Evolutionary conservation across 306 rosid genomes (phyloP), one percentile per base, ranked within the genome.

Genomic region (Lathyrus sativus): DNA sequence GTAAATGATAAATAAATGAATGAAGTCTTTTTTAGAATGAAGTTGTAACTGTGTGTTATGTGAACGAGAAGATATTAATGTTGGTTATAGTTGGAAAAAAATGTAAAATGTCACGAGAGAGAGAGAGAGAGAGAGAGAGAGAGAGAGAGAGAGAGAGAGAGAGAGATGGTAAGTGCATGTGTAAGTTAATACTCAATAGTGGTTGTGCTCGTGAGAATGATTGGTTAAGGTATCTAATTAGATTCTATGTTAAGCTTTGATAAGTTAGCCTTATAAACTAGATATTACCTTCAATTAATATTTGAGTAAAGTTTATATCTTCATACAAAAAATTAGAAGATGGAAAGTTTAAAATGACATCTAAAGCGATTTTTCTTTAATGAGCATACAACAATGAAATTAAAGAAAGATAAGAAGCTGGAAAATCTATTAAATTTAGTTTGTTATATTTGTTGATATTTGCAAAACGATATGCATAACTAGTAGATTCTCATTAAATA

Each of bases 91-190:
- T 53, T 29, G 7, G 12, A 22, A 4, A 53, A 53, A 53, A 4
- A 19, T 53, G 62, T 53, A 17, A 57, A 62, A 44, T 65, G 67
- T 9, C 29, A 10, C 1, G 17, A 24, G 62, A n/a, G 39, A 57
- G 35, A 12, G 14, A 51, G 55, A 7, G 6, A 4, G 45, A 7
- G 59, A 19, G 10, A 50, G 28, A 26, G 28, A 26, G 57, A 9
- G 11, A 18, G 12, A 4, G 12, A 49, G 50, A 9, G 13, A 7
- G 46, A 11, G 71, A 43, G n/a, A n/a, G n/a, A n/a, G n/a, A n/a
- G n/a, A n/a, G 79, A 72, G 54, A 57, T 33, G 72, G 80, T 43
- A 66, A 89, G 76, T 88, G 87, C 83, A 81, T 74, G 82, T 70
- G 84, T 82, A 82, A 53, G 14, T 50, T 28, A 50, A 50, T 35